Percentiles rank a stretch among this genome's conserved stretches.
Conservation (phyloP, 164 flowering plant genomes). For the Echeveria elegans region DNA sequence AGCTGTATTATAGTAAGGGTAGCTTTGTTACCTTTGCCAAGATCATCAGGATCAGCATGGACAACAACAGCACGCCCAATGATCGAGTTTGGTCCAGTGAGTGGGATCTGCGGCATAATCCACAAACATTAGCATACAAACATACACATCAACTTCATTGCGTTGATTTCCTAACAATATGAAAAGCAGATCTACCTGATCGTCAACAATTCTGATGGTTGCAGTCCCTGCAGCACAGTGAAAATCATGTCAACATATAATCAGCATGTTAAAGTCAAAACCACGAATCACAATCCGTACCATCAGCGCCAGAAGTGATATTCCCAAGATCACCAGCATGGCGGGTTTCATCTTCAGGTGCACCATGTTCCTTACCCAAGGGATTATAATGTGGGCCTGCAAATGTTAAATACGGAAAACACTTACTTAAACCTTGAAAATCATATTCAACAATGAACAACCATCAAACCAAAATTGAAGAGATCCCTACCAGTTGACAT, state of each 20-base stretch:
- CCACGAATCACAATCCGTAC: neutral
- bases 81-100: neutral
- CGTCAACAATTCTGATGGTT: neutral
- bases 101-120: neutral
- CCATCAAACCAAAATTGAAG: neutral
- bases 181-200: neutral
- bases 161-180: neutral
- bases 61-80: conserved; percentile 57
- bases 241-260: no score
- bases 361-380: conserved; percentile 80
- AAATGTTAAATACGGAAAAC: neutral
- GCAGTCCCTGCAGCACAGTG: neutral
- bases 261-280: neutral
- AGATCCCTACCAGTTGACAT: neutral
- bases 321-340: conserved; percentile 99
- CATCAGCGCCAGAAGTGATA: conserved; percentile 44
- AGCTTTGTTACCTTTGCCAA: conserved; percentile 71
- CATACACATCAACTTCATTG: neutral
- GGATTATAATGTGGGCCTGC: conserved; percentile 91
- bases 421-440: no score
- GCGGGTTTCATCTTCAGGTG: conserved; percentile 82
- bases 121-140: neutral
- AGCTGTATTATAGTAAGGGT: no score
- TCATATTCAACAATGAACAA: no score
- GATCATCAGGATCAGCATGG: conserved; percentile 96